phyloP scores from a whole-genome alignment of 108 stramenopile species.

The Craspedostauros australis region DNA sequence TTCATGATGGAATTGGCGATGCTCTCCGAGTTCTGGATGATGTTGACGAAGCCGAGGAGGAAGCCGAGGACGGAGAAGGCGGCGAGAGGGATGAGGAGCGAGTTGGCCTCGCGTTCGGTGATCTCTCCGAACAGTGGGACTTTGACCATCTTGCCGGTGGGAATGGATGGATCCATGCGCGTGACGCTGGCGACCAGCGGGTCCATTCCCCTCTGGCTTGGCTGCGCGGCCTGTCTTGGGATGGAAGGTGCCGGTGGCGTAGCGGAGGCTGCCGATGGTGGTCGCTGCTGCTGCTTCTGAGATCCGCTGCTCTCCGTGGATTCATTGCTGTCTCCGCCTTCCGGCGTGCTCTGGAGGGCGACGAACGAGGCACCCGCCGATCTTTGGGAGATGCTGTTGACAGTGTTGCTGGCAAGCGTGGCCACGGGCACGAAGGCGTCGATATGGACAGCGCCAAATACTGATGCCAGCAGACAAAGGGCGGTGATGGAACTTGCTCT shows the following conservation, averaged over 20 bases:
- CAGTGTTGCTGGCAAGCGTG: too few species aligned
- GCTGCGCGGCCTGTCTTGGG: too few species aligned
- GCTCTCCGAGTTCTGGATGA: constrained; percentile 40
- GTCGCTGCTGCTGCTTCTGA: background rate
- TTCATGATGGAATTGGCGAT: constrained; percentile 21
- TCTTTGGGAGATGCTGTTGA: too few species aligned
- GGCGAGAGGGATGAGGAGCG: constrained; percentile 57
- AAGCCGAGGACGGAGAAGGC: constrained; percentile 60
- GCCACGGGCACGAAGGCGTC: too few species aligned
- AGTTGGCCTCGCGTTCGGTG: constrained; percentile 51
- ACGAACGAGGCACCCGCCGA: too few species aligned
- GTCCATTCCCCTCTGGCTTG: constrained; percentile 42
- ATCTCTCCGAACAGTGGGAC: constrained; percentile 69
- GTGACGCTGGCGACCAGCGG: constrained; percentile 66
- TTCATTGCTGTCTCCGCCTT: too few species aligned
- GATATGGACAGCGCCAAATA: too few species aligned
- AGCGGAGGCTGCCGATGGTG: background rate
- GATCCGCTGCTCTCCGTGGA: background rate
- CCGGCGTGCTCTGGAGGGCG: too few species aligned
- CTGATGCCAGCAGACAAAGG: too few species aligned
- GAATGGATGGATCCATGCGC: constrained; percentile 33
- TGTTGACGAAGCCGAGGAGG: constrained; percentile 48
- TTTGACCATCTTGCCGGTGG: constrained; percentile 21
- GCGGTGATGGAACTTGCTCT: too few species aligned
- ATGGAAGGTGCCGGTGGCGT: constrained; percentile 9